A percentile compares a stretch with the other conserved stretches of the same genome.
Evolutionary conservation across 2,329 filamentous ascomycete species (phyloP).

Genomic region (Ascosphaera aggregata): DNA sequence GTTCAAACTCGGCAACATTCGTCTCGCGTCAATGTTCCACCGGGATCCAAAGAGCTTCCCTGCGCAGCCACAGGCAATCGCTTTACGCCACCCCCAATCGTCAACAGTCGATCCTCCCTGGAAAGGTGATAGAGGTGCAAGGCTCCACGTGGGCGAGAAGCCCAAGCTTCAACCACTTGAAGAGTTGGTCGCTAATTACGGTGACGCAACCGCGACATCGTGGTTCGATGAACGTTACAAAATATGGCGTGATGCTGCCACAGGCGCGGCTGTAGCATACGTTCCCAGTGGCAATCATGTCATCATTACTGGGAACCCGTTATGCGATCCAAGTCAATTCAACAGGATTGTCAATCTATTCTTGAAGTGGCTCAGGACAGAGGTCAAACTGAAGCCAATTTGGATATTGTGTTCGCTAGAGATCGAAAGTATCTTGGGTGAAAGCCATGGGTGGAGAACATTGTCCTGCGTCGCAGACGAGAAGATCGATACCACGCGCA

Average conservation of each 20-base stretch:
- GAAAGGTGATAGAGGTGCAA: constrained; percentile 20
- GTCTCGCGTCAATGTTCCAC: constrained; percentile 67
- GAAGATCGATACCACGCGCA: constrained; percentile 51
- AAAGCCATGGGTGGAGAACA: constrained; percentile 66
- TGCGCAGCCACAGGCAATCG: constrained; percentile 33
- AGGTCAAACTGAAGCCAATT: constrained; percentile 50
- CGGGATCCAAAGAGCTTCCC: constrained; percentile 77
- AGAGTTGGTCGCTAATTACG: constrained; percentile 85
- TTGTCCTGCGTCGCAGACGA: constrained; percentile 78
- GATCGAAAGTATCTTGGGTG: constrained; percentile 56
- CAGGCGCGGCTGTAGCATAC: constrained; percentile 68
- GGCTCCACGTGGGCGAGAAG: constrained; percentile 17
- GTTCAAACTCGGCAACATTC: constrained; percentile 69
- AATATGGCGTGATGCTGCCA: constrained; percentile 59
- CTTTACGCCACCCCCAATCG: constrained; percentile 66
- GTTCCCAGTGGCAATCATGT: constrained; percentile 55
- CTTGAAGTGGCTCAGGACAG: constrained; percentile 48
- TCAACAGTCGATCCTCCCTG: constrained; percentile 53
- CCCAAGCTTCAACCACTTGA: constrained; percentile 48
- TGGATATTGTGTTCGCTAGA: constrained; percentile 74
- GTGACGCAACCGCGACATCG: constrained; percentile 79
- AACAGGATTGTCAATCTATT: constrained; percentile 49
- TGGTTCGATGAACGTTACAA: constrained; percentile 80
- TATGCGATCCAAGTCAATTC: constrained; percentile 62
- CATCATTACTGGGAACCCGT: constrained; percentile 68